Evolutionary conservation across 2,329 filamentous ascomycete species (phyloP).

Genomic region (Davidsoniella australis): DNA sequence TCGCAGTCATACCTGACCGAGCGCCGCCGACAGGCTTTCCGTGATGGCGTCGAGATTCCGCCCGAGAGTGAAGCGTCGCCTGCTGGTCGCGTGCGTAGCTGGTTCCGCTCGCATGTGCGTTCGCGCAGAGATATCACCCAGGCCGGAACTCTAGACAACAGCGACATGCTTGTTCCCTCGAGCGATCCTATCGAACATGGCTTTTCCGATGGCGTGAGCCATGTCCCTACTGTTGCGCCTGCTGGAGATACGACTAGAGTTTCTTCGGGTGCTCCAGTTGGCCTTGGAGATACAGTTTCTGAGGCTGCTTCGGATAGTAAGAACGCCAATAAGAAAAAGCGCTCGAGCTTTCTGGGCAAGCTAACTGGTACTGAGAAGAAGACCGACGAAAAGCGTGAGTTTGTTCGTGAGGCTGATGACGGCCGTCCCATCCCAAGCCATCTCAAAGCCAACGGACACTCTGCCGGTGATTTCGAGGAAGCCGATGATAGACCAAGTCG

Average conservation of each 20-base stretch:
- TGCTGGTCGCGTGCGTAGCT: constrained; percentile 8
- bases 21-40: not conserved
- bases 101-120: constrained; percentile 7
- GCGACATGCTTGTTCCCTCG: constrained; percentile 5
- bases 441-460: not conserved
- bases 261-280: not conserved
- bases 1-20: not conserved
- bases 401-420: constrained; percentile 1
- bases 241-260: not conserved
- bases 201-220: not conserved
- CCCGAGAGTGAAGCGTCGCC: constrained; percentile 3
- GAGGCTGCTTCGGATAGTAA: not conserved
- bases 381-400: constrained; percentile 7
- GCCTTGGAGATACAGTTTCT: not conserved
- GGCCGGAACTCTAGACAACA: constrained; percentile 7
- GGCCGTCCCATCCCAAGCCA: not conserved
- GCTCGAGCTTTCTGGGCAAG: constrained; percentile 6
- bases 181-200: not conserved
- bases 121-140: constrained; percentile 7
- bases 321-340: constrained; percentile 1
- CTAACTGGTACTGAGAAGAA: constrained; percentile 2
- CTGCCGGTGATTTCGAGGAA: not conserved
- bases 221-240: not conserved
- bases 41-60: constrained; percentile 2
- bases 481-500: constrained; percentile 5